phyloP scores from a whole-genome alignment of 2,329 filamentous ascomycete genomes.

The Fusarium chaquense region DNA sequence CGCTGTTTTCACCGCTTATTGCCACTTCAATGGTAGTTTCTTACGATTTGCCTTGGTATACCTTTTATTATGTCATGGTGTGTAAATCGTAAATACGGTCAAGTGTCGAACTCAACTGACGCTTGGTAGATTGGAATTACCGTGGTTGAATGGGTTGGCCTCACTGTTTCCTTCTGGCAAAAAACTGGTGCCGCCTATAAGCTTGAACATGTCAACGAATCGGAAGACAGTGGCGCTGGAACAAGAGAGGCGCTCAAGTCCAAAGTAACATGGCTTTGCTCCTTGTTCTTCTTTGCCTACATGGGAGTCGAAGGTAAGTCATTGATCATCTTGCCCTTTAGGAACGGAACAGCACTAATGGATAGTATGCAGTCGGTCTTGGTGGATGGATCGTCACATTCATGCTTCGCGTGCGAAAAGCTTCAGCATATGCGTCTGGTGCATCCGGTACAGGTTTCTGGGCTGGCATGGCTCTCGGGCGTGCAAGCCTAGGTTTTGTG shows the following conservation, averaged over 20 bases:
- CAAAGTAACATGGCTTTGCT: slow-evolving; percentile 73
- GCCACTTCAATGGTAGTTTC: slow-evolving; percentile 76
- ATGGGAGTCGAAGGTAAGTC: slow-evolving; percentile 73
- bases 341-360: neutral
- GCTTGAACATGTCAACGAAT: slow-evolving; percentile 50
- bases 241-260: slow-evolving; percentile 57
- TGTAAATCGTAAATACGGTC: slow-evolving; percentile 44
- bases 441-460: slow-evolving; percentile 82
- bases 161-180: slow-evolving; percentile 68
- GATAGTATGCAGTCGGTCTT: slow-evolving; percentile 62
- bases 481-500: slow-evolving; percentile 75
- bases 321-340: accelerated
- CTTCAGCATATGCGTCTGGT: slow-evolving; percentile 74
- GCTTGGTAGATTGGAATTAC: slow-evolving; percentile 57
- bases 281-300: slow-evolving; percentile 78
- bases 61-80: slow-evolving; percentile 79
- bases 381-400: slow-evolving; percentile 86
- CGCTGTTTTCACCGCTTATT: slow-evolving; percentile 71
- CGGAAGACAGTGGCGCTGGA: slow-evolving; percentile 44
- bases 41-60: slow-evolving; percentile 71
- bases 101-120: neutral
- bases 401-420: slow-evolving; percentile 78
- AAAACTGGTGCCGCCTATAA: slow-evolving; percentile 68
- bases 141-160: slow-evolving; percentile 66
- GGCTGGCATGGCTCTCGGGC: slow-evolving; percentile 79